phyloP scores from a whole-genome alignment of 140 eudicot species.

The Flaveria floridana region DNA sequence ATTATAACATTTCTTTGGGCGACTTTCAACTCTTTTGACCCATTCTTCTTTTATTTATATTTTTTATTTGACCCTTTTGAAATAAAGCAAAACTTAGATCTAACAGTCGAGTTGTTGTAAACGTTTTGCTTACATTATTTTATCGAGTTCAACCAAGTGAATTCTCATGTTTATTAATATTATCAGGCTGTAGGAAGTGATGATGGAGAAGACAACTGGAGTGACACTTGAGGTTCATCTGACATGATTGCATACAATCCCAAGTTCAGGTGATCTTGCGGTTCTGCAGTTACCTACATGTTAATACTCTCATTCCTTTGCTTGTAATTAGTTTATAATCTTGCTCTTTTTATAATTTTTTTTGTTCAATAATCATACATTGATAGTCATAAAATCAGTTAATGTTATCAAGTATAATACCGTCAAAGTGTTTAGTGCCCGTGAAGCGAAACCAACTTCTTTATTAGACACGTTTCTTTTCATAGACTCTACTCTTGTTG shows the following conservation, averaged over 20 bases:
- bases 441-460: not conserved
- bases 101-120: not conserved
- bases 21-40: not conserved
- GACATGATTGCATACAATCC: conserved; percentile 19
- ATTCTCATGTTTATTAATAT: not conserved
- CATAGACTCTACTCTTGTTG: not conserved
- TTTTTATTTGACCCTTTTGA: not conserved
- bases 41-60: not conserved
- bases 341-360: not conserved
- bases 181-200: conserved; percentile 47
- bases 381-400: conserved; percentile 30
- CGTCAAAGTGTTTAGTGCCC: conserved; percentile 1
- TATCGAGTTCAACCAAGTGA: not conserved
- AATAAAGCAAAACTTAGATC: not conserved
- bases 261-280: conserved; percentile 13
- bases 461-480: no score
- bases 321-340: conserved; percentile 32
- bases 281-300: conserved; percentile 28
- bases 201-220: conserved; percentile 48
- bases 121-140: not conserved
- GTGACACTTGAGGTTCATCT: conserved; percentile 38
- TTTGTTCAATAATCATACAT: conserved; percentile 17
- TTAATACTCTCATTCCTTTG: conserved; percentile 30
- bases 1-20: not conserved
- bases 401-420: conserved; percentile 21